These are phyloP conservation scores for Eutrema heterophyllum DNA, from an alignment of 345 rosid species.

Conservation along the genomic window DNA sequence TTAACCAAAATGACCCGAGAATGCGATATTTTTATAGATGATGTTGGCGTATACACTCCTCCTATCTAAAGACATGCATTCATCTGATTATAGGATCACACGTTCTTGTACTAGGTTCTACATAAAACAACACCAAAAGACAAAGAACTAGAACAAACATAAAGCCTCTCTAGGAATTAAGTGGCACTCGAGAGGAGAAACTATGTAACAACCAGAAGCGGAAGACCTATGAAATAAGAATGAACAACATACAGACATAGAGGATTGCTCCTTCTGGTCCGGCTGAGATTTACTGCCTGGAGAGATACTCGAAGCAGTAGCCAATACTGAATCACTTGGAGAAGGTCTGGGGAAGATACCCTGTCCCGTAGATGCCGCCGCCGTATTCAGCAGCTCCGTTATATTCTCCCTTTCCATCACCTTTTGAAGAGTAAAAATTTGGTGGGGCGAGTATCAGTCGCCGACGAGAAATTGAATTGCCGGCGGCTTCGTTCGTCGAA, in stretches of 20 bases:
- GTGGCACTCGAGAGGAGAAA: not conserved
- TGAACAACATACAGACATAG: slow-evolving; percentile 31
- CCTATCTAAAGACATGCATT: not conserved
- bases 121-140: not conserved
- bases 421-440: not conserved
- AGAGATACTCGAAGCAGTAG: slow-evolving; percentile 14
- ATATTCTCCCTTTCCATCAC: slow-evolving; percentile 22
- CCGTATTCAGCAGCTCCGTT: slow-evolving; percentile 6
- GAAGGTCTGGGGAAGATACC: not conserved
- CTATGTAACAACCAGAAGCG: not conserved
- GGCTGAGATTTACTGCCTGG: slow-evolving; percentile 7
- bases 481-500: slow-evolving; percentile 7
- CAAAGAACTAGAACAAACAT: not conserved
- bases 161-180: not conserved
- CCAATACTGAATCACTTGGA: slow-evolving; percentile 8
- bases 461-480: not conserved
- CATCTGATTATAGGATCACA: not conserved
- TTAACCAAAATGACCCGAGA: not conserved
- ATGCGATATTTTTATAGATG: no score
- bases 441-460: not conserved
- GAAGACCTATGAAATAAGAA: not conserved
- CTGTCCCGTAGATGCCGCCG: slow-evolving; percentile 15
- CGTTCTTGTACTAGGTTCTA: not conserved
- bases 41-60: no score
- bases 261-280: slow-evolving; percentile 18